phyloP scores from a whole-genome alignment of 2,329 filamentous ascomycete species.

The Sporothrix phasma region DNA sequence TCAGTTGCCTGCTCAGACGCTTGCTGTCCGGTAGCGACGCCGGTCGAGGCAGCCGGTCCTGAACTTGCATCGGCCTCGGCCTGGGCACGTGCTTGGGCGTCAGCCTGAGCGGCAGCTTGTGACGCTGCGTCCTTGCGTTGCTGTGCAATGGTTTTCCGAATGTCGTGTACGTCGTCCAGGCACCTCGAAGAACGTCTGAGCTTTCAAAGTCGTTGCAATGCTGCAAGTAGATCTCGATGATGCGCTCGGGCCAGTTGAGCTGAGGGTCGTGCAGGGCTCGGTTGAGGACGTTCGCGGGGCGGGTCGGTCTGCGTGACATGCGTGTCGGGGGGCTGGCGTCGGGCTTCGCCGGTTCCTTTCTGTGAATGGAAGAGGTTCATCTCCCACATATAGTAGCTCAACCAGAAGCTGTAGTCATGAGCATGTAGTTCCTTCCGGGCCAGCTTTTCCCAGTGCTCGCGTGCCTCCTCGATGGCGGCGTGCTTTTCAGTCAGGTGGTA shows the following conservation, averaged over 20 bases:
- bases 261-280: constrained; percentile 54
- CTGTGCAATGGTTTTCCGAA: constrained; percentile 51
- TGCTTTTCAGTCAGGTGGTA: constrained; percentile 84
- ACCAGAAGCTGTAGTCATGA: constrained; percentile 87
- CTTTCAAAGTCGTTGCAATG: constrained; percentile 89
- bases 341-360: constrained; percentile 43
- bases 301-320: constrained; percentile 52
- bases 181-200: constrained; percentile 61
- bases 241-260: constrained; percentile 67
- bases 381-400: constrained; percentile 86
- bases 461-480: constrained; percentile 64
- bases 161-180: constrained; percentile 65
- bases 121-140: constrained; percentile 44
- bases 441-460: constrained; percentile 66
- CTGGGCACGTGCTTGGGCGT: constrained; percentile 22
- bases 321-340: constrained; percentile 35
- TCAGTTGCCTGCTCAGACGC: constrained; percentile 24
- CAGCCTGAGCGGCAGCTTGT: constrained; percentile 35
- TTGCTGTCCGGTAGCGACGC: constrained; percentile 6
- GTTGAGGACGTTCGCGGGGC: constrained; percentile 67
- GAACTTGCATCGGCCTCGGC: constrained; percentile 2
- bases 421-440: constrained; percentile 53
- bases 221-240: constrained; percentile 62
- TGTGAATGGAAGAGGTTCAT: constrained; percentile 51
- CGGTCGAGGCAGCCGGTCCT: neutral